phyloP scores from a whole-genome alignment of 169 alveolate genomes.

The Eimeria maxima region DNA sequence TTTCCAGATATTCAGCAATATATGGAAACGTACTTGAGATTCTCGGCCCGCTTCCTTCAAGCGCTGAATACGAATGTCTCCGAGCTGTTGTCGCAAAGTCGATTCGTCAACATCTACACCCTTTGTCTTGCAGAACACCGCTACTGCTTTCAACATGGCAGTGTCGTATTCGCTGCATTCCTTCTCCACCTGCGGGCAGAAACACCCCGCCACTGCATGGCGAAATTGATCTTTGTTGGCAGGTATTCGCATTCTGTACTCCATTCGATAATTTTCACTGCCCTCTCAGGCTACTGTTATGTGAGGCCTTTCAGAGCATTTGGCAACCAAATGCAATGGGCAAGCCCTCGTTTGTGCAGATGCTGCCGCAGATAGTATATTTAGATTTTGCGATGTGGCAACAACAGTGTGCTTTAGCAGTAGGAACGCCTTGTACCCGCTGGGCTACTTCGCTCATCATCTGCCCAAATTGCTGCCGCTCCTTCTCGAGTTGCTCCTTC shows the following conservation, averaged over 20 bases:
- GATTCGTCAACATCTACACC: slow-evolving; percentile 60
- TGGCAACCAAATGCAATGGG: neutral
- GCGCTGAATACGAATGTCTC: slow-evolving; percentile 62
- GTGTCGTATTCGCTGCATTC: slow-evolving; percentile 75
- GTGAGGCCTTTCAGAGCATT: neutral
- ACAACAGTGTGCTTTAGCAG: neutral
- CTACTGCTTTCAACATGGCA: slow-evolving; percentile 67
- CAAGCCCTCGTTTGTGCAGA: neutral
- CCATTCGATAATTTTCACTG: neutral
- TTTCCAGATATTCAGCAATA: neutral
- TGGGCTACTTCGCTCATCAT: slow-evolving; percentile 65
- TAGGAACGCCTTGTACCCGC: neutral
- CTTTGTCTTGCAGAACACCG: slow-evolving; percentile 67
- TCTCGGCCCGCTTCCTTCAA: slow-evolving; percentile 18
- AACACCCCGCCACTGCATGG: neutral
- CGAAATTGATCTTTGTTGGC: neutral
- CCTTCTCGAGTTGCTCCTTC: slow-evolving; percentile 66
- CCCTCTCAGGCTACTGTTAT: neutral
- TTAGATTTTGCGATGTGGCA: neutral
- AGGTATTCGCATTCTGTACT: neutral
- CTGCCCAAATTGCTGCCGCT: slow-evolving; percentile 35
- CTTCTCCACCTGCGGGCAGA: slow-evolving; percentile 46
- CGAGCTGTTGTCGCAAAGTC: slow-evolving; percentile 63
- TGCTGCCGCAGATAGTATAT: neutral
- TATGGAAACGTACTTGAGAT: neutral